phyloP scores from a whole-genome alignment of 495 filamentous ascomycete genomes.

The Talaromyces adpressus region DNA sequence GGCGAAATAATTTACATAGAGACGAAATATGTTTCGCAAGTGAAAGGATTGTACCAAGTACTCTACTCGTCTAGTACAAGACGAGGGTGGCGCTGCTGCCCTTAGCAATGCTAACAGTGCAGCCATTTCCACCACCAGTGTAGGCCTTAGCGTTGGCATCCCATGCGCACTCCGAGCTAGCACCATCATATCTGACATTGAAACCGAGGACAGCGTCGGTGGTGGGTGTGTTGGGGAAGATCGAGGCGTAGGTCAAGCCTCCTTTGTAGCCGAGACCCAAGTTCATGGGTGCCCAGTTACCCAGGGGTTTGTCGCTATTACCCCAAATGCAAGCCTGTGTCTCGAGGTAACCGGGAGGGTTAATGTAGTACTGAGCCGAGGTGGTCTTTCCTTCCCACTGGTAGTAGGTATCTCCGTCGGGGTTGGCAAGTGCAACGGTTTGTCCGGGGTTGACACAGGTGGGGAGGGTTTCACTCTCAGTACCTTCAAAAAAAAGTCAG shows the following conservation, averaged over 20 bases:
- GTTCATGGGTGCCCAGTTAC: conserved; percentile 90
- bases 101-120: conserved; percentile 49
- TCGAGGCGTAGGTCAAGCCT: conserved; percentile 70
- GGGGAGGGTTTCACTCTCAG: conserved; percentile 78
- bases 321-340: conserved; percentile 78
- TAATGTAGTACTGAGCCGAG: conserved; percentile 96
- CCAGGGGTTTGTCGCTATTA: conserved; percentile 48
- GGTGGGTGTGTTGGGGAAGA: conserved; percentile 68
- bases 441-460: conserved; percentile 50
- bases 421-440: conserved; percentile 60
- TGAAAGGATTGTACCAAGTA: not conserved
- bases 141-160: conserved; percentile 57
- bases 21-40: not conserved
- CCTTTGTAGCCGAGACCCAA: conserved; percentile 68
- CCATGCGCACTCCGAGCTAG: conserved; percentile 63
- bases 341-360: conserved; percentile 61
- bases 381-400: conserved; percentile 65
- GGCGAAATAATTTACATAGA: not conserved
- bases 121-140: conserved; percentile 46
- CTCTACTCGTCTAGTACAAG: not conserved
- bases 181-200: conserved; percentile 62
- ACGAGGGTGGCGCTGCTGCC: not conserved
- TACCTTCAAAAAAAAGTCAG: conserved; percentile 31
- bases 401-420: conserved; percentile 65
- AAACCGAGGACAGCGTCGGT: conserved; percentile 57